Conservation (phyloP, 2,329 filamentous ascomycete species). For the Coniochaeta sp. region DNA sequence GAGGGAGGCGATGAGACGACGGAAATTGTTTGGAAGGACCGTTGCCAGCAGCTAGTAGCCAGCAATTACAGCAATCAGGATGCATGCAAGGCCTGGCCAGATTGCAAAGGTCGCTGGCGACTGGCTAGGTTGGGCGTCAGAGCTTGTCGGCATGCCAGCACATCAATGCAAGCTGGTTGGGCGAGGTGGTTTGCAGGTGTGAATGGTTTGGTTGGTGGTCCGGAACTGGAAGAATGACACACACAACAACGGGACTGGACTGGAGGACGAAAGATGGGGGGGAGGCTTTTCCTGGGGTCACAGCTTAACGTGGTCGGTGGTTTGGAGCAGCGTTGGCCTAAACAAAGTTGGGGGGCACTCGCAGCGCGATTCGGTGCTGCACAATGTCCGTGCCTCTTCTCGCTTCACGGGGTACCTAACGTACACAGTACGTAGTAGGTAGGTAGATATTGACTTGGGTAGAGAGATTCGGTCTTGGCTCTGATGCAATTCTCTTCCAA, state of each 20-base stretch:
- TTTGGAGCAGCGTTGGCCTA: background rate
- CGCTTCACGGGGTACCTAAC: too few species aligned
- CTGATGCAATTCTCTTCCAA: too few species aligned
- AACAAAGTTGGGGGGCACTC: background rate
- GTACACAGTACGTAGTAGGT: too few species aligned
- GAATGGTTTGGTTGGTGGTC: conserved; percentile 7
- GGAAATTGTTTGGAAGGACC: background rate
- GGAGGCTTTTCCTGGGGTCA: background rate
- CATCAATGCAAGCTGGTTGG: conserved; percentile 3
- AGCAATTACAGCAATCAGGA: conserved; percentile 1
- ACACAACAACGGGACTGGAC: background rate
- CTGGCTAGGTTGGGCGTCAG: conserved; percentile 3
- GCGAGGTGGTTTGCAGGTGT: conserved; percentile 2
- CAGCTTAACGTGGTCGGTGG: background rate
- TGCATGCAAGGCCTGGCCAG: conserved; percentile 1
- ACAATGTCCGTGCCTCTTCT: too few species aligned
- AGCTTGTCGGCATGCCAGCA: conserved; percentile 2
- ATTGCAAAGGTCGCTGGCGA: conserved; percentile 2
- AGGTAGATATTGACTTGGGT: too few species aligned
- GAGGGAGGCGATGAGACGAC: background rate
- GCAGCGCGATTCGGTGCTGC: background rate
- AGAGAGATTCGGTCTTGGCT: too few species aligned
- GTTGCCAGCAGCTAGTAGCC: background rate
- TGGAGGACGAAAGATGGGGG: background rate
- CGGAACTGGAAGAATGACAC: conserved; percentile 7